Evolutionary conservation across 2,329 filamentous ascomycete genomes (phyloP).

Genomic region (Ceratocystis cubensis): DNA sequence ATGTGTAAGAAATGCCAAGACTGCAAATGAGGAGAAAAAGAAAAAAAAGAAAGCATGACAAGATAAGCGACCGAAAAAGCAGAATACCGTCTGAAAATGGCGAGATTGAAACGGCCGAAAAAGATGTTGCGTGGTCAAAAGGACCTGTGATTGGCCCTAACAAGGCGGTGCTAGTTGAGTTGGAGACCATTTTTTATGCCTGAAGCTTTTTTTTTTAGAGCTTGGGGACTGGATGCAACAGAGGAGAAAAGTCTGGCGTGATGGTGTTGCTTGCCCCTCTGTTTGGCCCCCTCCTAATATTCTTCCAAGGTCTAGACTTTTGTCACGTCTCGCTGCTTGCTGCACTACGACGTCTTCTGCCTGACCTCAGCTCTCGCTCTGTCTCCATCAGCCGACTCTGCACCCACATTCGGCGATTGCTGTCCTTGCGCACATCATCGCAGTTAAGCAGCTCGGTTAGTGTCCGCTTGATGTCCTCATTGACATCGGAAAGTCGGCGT

Average conservation of each 20-base stretch:
- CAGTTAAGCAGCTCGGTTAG: conserved; percentile 51
- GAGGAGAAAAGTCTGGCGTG: not conserved
- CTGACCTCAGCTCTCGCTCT: conserved; percentile 44
- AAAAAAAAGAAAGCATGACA: conserved; percentile 1
- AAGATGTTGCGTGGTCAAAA: not conserved
- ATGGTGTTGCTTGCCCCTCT: not conserved
- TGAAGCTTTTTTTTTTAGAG: not conserved
- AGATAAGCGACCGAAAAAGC: not conserved
- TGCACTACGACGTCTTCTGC: conserved; percentile 37
- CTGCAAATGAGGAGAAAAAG: not conserved
- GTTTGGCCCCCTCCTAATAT: not conserved
- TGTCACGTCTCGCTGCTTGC: conserved; percentile 18
- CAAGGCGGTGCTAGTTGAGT: not conserved
- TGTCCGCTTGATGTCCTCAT: conserved; percentile 49
- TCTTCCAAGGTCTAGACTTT: not conserved
- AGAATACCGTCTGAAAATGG: not conserved
- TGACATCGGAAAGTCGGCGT: conserved; percentile 42
- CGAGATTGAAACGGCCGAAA: not conserved
- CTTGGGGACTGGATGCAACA: not conserved
- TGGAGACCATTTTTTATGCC: not conserved
- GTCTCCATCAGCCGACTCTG: conserved; percentile 48
- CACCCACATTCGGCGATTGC: conserved; percentile 44
- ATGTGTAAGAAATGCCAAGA: not conserved
- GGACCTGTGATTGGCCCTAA: not conserved
- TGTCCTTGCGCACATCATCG: conserved; percentile 40